Percentiles rank a stretch among this genome's conserved stretches.
Conservation (phyloP, 2,329 filamentous ascomycete genomes). For the Penicillium sp. region DNA sequence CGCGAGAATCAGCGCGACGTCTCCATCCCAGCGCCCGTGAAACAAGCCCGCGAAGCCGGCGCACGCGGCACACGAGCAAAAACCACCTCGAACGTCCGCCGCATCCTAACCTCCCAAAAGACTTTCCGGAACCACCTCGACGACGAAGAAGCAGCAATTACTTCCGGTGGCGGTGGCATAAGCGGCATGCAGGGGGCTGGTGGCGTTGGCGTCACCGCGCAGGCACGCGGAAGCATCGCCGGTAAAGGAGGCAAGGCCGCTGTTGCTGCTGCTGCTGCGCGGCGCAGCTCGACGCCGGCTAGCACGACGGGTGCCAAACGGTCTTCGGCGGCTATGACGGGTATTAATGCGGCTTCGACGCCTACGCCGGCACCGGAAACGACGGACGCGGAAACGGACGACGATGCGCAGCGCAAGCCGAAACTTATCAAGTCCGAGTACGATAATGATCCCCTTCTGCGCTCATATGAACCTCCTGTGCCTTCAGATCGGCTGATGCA, state of each 20-base stretch:
- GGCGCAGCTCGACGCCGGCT: constrained; percentile 32
- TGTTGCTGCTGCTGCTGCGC: constrained; percentile 15
- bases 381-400: constrained; percentile 16
- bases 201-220: neutral
- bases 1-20: constrained; percentile 73
- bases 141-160: constrained; percentile 48
- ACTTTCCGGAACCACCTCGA: constrained; percentile 53
- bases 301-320: constrained; percentile 23
- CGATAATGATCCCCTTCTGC: constrained; percentile 45
- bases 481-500: constrained; percentile 50
- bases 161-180: constrained; percentile 10
- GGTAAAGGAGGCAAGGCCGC: constrained; percentile 12
- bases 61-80: constrained; percentile 39
- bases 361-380: constrained; percentile 14
- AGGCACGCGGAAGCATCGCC: constrained; percentile 1
- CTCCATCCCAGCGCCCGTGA: constrained; percentile 66
- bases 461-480: constrained; percentile 42
- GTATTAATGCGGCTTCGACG: constrained; percentile 11
- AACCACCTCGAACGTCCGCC: constrained; percentile 47
- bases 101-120: constrained; percentile 51
- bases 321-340: constrained; percentile 7
- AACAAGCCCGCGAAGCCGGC: constrained; percentile 46
- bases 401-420: constrained; percentile 11
- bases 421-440: constrained; percentile 37
- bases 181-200: neutral